These are phyloP conservation scores for Centrapalus pauciflorus DNA, from an alignment of 129 eudicot genomes.

Conservation along the genomic window DNA sequence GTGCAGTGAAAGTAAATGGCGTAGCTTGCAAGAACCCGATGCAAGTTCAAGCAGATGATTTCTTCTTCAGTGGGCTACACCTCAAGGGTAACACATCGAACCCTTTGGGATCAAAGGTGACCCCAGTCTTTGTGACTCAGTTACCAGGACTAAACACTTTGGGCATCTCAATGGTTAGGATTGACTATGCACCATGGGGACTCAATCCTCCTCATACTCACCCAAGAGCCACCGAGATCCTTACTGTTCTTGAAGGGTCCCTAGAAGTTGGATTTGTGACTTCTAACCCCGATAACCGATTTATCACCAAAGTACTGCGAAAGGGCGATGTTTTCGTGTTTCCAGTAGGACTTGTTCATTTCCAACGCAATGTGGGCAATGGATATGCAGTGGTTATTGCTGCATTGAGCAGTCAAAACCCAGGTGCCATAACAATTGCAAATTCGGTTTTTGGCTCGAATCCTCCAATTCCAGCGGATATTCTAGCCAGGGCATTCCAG, in stretches of 20 bases:
- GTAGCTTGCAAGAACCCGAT: conserved; percentile 31
- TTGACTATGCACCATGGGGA: conserved; percentile 42
- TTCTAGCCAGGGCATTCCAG: conserved; percentile 40
- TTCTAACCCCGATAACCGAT: conserved; percentile 36
- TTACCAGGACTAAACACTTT: conserved; percentile 42
- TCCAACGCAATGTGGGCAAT: conserved; percentile 29
- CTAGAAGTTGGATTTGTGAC: conserved; percentile 40
- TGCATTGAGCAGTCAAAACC: conserved; percentile 42
- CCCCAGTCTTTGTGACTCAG: conserved; percentile 29
- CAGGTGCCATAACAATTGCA: conserved; percentile 40
- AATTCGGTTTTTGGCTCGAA: conserved; percentile 39
- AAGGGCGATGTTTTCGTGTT: conserved; percentile 50
- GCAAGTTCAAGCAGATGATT: conserved; percentile 32
- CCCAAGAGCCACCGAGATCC: conserved; percentile 45
- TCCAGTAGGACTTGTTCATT: conserved; percentile 39
- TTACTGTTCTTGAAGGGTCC: conserved; percentile 35
- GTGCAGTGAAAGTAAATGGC: conserved; percentile 37
- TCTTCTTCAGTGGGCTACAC: conserved; percentile 38
- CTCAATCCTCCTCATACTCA: conserved; percentile 45
- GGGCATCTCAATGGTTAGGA: conserved; percentile 39
- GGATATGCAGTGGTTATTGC: conserved; percentile 32
- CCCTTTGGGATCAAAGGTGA: conserved; percentile 34
- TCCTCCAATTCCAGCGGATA: conserved; percentile 25
- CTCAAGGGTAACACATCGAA: conserved; percentile 42
- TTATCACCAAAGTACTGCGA: conserved; percentile 28